These are phyloP conservation scores for Coprinopsis cinerea DNA, from an alignment of 768 basidiomycete species.

Conservation along the genomic window DNA sequence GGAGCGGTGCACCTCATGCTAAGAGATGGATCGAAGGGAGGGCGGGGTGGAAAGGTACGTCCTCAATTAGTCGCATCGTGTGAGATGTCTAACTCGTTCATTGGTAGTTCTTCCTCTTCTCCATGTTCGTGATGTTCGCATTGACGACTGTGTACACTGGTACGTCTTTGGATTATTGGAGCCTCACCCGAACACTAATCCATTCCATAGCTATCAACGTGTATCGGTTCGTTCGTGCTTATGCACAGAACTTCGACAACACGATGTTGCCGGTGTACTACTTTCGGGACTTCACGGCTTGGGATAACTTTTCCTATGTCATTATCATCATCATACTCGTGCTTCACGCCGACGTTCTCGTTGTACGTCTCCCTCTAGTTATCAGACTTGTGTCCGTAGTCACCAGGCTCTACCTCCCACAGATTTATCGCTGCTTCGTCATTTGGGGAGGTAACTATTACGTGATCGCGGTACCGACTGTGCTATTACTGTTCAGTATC, in stretches of 20 bases:
- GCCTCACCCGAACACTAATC: neutral
- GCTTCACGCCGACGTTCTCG: conserved; percentile 1
- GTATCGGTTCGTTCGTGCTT: conserved; percentile 4
- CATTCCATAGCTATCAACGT: conserved; percentile 1
- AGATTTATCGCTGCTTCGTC: conserved; percentile 7
- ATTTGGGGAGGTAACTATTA: conserved; percentile 4
- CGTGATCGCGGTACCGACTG: neutral
- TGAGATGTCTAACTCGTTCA: neutral
- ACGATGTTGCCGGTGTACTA: neutral
- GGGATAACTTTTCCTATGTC: neutral
- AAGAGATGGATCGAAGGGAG: neutral
- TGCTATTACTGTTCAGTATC: neutral
- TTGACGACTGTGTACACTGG: conserved; percentile 2
- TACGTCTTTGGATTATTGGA: neutral
- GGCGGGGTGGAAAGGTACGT: neutral
- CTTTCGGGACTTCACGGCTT: neutral
- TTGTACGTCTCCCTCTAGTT: neutral
- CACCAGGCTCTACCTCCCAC: no score
- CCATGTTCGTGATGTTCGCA: neutral
- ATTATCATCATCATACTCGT: neutral
- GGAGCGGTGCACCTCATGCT: neutral
- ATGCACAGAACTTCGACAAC: neutral
- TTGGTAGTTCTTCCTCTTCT: neutral
- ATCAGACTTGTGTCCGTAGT: no score
- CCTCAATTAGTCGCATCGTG: neutral